phyloP scores from a whole-genome alignment of 345 rosid genomes.

The Rhodamnia rubescens region DNA sequence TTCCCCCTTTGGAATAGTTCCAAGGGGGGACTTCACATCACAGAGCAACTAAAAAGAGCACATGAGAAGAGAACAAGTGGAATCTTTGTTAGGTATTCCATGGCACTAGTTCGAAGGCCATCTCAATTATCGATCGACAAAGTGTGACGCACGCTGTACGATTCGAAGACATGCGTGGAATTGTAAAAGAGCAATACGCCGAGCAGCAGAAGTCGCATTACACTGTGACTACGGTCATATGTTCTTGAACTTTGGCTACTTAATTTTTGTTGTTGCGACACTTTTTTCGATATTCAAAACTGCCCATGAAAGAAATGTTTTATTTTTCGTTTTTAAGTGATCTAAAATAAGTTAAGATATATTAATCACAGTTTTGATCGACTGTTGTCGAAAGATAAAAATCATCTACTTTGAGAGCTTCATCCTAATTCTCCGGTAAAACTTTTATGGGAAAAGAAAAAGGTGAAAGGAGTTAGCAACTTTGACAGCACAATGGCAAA shows the following conservation, averaged over 20 bases:
- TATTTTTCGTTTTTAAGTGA: not conserved
- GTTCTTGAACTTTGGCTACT: not conserved
- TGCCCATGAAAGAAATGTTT: not conserved
- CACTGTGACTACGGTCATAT: not conserved
- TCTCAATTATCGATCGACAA: not conserved
- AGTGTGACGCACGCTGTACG: accelerated
- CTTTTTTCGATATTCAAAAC: not conserved
- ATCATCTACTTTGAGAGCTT: not conserved
- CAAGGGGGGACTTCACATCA: not conserved
- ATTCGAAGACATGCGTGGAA: not conserved
- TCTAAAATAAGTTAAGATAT: not conserved
- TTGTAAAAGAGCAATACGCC: not conserved
- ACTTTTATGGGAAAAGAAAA: not conserved
- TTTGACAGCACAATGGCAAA: not conserved
- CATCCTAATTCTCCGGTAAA: not conserved
- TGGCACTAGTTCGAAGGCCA: not conserved
- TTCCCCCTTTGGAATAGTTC: not conserved
- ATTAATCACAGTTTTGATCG: not conserved
- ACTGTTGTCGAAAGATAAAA: not conserved
- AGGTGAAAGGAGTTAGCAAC: not conserved
- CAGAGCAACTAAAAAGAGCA: not conserved
- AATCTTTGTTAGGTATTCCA: not conserved
- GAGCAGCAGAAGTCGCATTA: too few relatives aligned
- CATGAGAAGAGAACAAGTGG: not conserved
- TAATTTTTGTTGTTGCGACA: not conserved